Evolutionary conservation across 495 filamentous ascomycete species (phyloP), one percentile per base, ranked within the genome.

Genomic region (Lichina pygmaea): DNA sequence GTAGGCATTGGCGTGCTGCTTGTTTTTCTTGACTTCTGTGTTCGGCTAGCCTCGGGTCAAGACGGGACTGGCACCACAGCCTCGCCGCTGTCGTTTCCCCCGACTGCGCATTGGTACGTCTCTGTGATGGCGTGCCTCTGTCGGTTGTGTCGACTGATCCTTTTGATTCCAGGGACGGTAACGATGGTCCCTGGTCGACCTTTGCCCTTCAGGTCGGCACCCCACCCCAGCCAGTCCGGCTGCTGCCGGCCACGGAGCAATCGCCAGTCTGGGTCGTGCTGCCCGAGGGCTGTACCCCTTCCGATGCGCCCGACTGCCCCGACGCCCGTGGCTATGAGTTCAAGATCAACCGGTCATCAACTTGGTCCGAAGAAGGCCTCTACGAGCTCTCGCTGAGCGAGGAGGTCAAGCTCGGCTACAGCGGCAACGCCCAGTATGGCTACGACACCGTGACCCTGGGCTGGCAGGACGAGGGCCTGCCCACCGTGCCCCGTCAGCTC

Each of bases 181-280:
- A 61, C 33, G 60, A 60, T 48, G 60, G 60, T 7, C 50, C 50
- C 6, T 64, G 61, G 61, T 62, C 60, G 7, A 53, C 56, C 4
- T 64, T 62, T 49, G 49, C 40, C 3, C n/a, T 61, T 5, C 51
- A 55, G 33, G 44, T 62, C 17, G 61, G 61, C 15, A 61, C 52
- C 3, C 60, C 60, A 5, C 41, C 54, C 13, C 57, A 62, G 45
- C 42, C 39, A 13, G 45, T 62, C 10, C 52, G 51, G 42, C 48
- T 60, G 24, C 45, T 62, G 8, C 39, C 53, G 42, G 58, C 57
- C 9, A 62, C 61, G 8, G 48, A 51, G 10, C 47, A 47, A 7
- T 50, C 53, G 17, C 34, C 49, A n/a, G 52, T 53, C 12, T 60
- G 57, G 58, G 53, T 51, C 0, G 51, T 64, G 10, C 52, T 60